Conservation (phyloP, 805 yeast species). For the Teunomyces gatunensis region DNA sequence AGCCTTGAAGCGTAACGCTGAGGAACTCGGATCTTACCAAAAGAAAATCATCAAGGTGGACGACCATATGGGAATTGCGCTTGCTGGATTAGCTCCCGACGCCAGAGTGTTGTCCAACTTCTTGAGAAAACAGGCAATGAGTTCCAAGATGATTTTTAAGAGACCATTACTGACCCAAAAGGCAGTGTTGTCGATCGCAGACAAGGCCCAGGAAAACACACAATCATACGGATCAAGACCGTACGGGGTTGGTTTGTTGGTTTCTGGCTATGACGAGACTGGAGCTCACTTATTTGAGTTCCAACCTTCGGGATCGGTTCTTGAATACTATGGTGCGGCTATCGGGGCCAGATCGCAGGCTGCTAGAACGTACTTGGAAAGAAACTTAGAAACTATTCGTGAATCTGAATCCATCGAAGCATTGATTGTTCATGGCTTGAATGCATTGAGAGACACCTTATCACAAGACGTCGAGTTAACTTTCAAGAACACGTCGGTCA, state of each 20-base stretch:
- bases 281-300: slow-evolving; percentile 95
- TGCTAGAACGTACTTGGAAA: slow-evolving; percentile 92
- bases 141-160: slow-evolving; percentile 78
- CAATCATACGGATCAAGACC: slow-evolving; percentile 97
- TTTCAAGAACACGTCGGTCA: slow-evolving; percentile 80
- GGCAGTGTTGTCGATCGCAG: slow-evolving; percentile 85
- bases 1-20: slow-evolving; percentile 93
- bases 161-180: slow-evolving; percentile 79
- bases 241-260: slow-evolving; percentile 92
- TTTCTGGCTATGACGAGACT: slow-evolving; percentile 87
- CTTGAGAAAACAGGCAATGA: slow-evolving; percentile 88
- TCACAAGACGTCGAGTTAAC: slow-evolving; percentile 92
- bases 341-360: slow-evolving; percentile 99
- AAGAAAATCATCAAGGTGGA: slow-evolving; percentile 90
- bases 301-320: slow-evolving; percentile 91
- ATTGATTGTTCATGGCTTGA: slow-evolving; percentile 80
- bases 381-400: slow-evolving; percentile 69
- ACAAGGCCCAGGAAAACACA: slow-evolving; percentile 95
- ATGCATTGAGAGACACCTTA: slow-evolving; percentile 89
- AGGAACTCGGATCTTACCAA: slow-evolving; percentile 95
- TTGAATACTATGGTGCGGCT: slow-evolving; percentile 91
- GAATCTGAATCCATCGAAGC: slow-evolving; percentile 61
- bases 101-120: slow-evolving; percentile 90
- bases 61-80: slow-evolving; percentile 89
- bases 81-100: slow-evolving; percentile 98